phyloP scores from a whole-genome alignment of 2,329 filamentous ascomycete genomes.

The Clarireedia hainanense region DNA sequence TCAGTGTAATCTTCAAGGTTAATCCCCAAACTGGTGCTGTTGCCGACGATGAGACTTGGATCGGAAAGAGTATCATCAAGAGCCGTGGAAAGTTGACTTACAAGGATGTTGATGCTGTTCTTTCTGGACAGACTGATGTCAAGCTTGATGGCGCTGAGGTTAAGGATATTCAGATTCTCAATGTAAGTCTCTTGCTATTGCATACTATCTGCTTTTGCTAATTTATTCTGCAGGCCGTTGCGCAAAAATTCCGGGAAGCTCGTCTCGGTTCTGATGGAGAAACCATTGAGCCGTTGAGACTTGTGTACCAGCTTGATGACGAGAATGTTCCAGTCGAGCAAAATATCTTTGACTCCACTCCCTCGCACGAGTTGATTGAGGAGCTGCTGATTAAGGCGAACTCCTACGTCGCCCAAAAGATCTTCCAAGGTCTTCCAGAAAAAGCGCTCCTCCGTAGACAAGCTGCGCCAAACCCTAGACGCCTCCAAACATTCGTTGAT shows the following conservation, averaged over 20 bases:
- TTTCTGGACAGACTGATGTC: conserved; percentile 55
- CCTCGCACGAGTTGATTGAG: conserved; percentile 87
- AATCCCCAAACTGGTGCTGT: conserved; percentile 72
- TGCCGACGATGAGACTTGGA: conserved; percentile 81
- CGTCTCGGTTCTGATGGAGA: conserved; percentile 74
- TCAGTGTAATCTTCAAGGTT: conserved; percentile 90
- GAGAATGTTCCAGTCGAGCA: conserved; percentile 96
- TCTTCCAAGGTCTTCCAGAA: conserved; percentile 72
- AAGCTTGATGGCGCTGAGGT: conserved; percentile 58
- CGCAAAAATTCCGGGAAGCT: conserved; percentile 83
- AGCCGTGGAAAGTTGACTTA: conserved; percentile 81
- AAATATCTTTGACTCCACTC: conserved; percentile 89
- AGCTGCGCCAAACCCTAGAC: conserved; percentile 74
- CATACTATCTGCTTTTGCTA: conserved; percentile 14
- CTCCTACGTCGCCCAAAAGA: conserved; percentile 76
- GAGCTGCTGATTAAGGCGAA: conserved; percentile 94
- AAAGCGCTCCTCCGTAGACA: conserved; percentile 90
- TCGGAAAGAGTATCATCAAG: conserved; percentile 90
- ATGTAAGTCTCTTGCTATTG: conserved; percentile 39
- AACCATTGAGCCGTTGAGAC: conserved; percentile 75
- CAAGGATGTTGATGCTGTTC: conserved; percentile 74
- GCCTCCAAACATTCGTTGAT: conserved; percentile 83
- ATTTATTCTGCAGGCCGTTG: conserved; percentile 49
- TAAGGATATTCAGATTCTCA: conserved; percentile 74
- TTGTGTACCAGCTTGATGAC: conserved; percentile 91